Base-by-base conservation (phyloP, 306 rosid genomes). In the Citrullus amarus region DNA sequence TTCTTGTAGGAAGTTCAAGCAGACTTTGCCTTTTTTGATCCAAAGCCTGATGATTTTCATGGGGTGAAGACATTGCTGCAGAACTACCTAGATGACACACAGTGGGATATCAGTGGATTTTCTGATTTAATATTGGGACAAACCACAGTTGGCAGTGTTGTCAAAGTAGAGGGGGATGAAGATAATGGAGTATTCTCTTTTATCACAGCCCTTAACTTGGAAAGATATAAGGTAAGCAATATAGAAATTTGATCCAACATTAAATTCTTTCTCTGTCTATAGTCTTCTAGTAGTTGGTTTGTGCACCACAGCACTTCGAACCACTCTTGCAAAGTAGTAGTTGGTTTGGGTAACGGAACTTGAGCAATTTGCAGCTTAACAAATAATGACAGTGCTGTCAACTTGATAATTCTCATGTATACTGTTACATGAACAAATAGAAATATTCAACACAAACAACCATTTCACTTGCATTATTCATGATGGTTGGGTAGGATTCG, bases 21-120 rank as follows among this genome's bases (percentile, higher is more conserved):
- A 76, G 96, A 94, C 77, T 89, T 91, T 87, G 88, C 88, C 50
- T 92, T 94, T 83, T 94, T 89, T 48, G 97, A 94, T 87, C 96
- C 97, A 9, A 92, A 92, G 81, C 80, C 95, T 10, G 79, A 80
- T 3, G 95, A 92, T 77, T 94, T 90, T 83, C 97, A 94, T 79
- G 98, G 96, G 81, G 92, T 86, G 44, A 94, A 90, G 93, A 88
- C 88, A 53, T 84, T 94, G 87, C 88, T 94, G 34, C 93, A 86
- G 82, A 83, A 87, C 78, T 92, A 88, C 82, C 92, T 94, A 22
- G 91, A 92, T 83, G 83, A 85, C 71, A 79, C 80, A 56, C 84
- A 81, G 63, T 94, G 96, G 97, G 95, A 92, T 86, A 86, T 92
- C 86, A 92, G 89, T 85, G 89, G 85, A 77, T 91, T 93, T 77